These are phyloP conservation scores for Claviceps cyperi DNA, from an alignment of 2,329 filamentous ascomycete species.

Conservation along the genomic window DNA sequence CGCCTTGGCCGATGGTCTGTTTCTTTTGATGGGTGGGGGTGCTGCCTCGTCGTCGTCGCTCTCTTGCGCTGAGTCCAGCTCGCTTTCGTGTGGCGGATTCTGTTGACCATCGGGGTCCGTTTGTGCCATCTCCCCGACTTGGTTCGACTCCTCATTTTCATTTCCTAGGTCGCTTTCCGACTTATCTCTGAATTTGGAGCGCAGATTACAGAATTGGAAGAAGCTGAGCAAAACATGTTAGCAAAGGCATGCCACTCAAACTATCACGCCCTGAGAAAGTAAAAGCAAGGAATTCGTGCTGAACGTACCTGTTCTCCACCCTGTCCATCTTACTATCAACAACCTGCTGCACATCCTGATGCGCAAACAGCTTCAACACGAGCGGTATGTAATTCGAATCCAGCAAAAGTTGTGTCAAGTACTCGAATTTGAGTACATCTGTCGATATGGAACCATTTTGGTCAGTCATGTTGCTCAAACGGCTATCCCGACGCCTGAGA, in stretches of 20 bases:
- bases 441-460: neutral
- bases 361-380: constrained; percentile 81
- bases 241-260: neutral
- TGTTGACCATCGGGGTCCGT: constrained; percentile 15
- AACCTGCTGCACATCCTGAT: constrained; percentile 84
- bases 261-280: too few relatives aligned
- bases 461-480: neutral
- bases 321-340: constrained; percentile 77
- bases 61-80: constrained; percentile 10
- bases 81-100: constrained; percentile 6
- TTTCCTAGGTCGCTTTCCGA: constrained; percentile 13
- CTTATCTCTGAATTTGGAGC: constrained; percentile 37
- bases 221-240: constrained; percentile 40
- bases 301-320: constrained; percentile 57
- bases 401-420: constrained; percentile 79
- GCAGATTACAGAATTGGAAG: constrained; percentile 73
- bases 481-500: neutral
- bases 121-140: constrained; percentile 13
- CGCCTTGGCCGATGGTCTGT: constrained; percentile 26
- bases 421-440: constrained; percentile 94
- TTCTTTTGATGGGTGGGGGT: constrained; percentile 65
- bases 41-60: constrained; percentile 56
- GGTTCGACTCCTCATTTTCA: constrained; percentile 12
- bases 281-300: too few relatives aligned
- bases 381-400: constrained; percentile 93